Base-by-base conservation (phyloP, 371 early-diverging fungal genomes). In the Nematocida minor region DNA sequence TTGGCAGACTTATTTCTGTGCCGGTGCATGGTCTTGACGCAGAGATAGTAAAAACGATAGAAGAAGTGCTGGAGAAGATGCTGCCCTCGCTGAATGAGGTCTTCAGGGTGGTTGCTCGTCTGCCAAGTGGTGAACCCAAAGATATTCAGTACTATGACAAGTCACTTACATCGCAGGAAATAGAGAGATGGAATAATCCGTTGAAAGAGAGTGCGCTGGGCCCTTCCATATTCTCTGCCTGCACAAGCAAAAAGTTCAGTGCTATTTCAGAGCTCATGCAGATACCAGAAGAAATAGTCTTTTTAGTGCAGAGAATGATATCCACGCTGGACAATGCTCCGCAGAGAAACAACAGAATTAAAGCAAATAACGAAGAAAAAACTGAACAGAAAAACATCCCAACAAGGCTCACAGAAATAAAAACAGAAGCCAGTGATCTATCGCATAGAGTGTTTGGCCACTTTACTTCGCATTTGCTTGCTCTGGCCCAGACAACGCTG, bases 151-250 rank as follows among this genome's bases (percentile, higher is more conserved):
- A 70, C 71, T 32, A 60, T 9, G 18, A 16, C n/a, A 63, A 57
- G 0, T 6, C 25, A 22, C 7, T 32, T n/a, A 36, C 63, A n/a
- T 29, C 20, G 9, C 11, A 16, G 31, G 62, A 70, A 36, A 60
- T 70, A 18, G 38, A 25, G 11, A 57, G 44, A 31, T 70, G 71
- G 71, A 70, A 70, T 46, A 22, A 49, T 47, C 71, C 71, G 9
- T 4, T n/a, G n/a, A 27, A 47, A 34, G 41, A 44, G 36, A 2
- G 57, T 29, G 48, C 41, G 14, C 11, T 60, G 14, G 71, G 63
- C 11, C 31, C 16, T 18, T 70, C 71, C 27, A 36, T 70, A 18
- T 60, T 70, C 48, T n/a, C 22, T 11, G 18, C 20, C 18, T 25
- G 20, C 32, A 31, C 62, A 54, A 27, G 36, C 7, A 40, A 22